Percentiles rank a stretch among this genome's conserved stretches.
These are phyloP conservation scores for Boletellus ananiceps DNA, from an alignment of 768 basidiomycete species.

Conservation along the genomic window DNA sequence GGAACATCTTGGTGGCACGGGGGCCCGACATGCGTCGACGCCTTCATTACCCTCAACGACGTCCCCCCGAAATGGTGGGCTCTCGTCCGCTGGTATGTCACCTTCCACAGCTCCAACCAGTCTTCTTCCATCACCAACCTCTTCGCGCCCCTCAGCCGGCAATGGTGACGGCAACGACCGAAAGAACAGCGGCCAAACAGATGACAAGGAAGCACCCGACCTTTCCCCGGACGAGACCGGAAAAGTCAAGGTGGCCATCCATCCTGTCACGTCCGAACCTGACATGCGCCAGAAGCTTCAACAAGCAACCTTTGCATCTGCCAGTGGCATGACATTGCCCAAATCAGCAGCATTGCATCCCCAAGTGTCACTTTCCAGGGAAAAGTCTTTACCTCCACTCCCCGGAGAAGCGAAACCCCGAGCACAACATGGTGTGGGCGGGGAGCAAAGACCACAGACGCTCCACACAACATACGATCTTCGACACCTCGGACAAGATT, in stretches of 20 bases:
- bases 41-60: constrained; percentile 60
- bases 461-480: constrained; percentile 59
- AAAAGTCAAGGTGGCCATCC: constrained; percentile 39
- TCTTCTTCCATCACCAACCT: constrained; percentile 68
- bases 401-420: constrained; percentile 51
- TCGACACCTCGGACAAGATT: constrained; percentile 40
- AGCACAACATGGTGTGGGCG: constrained; percentile 29
- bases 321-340: constrained; percentile 29
- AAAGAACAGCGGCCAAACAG: constrained; percentile 38
- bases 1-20: constrained; percentile 41
- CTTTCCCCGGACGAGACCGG: constrained; percentile 29
- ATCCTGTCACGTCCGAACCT: constrained; percentile 57
- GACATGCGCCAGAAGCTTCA: constrained; percentile 50
- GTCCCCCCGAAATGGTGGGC: constrained; percentile 50
- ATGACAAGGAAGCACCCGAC: constrained; percentile 41
- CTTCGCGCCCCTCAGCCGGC: constrained; percentile 58
- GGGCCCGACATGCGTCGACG: constrained; percentile 60
- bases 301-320: constrained; percentile 33
- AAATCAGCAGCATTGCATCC: constrained; percentile 15
- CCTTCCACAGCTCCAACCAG: constrained; percentile 75
- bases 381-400: constrained; percentile 77
- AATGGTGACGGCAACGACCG: constrained; percentile 49
- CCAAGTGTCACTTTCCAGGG: constrained; percentile 39
- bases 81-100: constrained; percentile 60
- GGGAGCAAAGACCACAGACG: constrained; percentile 58